phyloP scores from a whole-genome alignment of 192 early-diverging fungal genomes.

The Piromyces finnis region DNA sequence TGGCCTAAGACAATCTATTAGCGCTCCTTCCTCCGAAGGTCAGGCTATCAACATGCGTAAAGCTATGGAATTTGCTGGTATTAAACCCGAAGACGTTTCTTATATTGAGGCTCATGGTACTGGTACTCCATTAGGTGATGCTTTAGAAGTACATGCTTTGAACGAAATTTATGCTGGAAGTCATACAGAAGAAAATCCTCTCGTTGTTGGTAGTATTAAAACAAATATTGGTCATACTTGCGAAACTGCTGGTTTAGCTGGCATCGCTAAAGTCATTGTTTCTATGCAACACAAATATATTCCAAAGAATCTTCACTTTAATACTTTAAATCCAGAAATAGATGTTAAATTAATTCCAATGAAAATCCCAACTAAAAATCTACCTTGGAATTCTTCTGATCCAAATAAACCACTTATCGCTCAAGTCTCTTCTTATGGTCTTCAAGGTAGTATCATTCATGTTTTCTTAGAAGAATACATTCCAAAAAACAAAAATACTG shows the following conservation, averaged over 20 bases:
- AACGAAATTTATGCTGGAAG: neutral
- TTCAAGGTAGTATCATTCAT: conserved; percentile 12
- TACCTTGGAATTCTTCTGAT: neutral
- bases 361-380: conserved; percentile 6
- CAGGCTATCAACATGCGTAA: neutral
- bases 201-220: conserved; percentile 2
- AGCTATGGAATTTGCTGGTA: neutral
- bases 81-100: neutral
- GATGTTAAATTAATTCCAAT: conserved; percentile 4
- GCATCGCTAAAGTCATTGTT: conserved; percentile 8
- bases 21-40: neutral
- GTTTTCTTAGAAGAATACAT: conserved; percentile 4
- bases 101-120: conserved; percentile 4
- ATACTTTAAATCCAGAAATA: conserved; percentile 9
- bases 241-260: conserved; percentile 1
- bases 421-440: conserved; percentile 8
- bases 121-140: conserved; percentile 4
- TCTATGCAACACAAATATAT: conserved; percentile 6
- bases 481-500: neutral
- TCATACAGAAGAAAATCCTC: neutral
- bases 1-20: conserved; percentile 4
- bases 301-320: conserved; percentile 7
- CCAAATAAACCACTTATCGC: conserved; percentile 4
- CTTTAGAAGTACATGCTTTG: neutral
- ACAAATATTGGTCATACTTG: conserved; percentile 4